Conservation (phyloP, 2,329 filamentous ascomycete species). For the Rutstroemia sp. region DNA sequence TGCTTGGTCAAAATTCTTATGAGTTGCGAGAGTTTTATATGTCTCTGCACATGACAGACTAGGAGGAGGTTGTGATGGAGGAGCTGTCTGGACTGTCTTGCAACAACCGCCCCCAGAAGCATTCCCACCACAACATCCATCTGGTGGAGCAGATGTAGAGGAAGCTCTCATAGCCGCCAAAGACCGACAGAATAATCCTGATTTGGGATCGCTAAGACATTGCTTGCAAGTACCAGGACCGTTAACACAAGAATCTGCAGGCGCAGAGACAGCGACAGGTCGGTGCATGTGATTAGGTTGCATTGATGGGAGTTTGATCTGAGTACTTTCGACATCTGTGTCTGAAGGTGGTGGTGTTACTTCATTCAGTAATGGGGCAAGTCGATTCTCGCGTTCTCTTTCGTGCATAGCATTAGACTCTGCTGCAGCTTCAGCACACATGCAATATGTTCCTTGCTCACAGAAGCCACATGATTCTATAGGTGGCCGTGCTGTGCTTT, state of each 20-base stretch:
- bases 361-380: constrained; percentile 40
- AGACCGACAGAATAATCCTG: constrained; percentile 75
- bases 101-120: constrained; percentile 57
- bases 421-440: constrained; percentile 60
- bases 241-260: constrained; percentile 34
- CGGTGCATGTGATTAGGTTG: constrained; percentile 29
- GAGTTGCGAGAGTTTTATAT: constrained; percentile 70
- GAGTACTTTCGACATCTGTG: constrained; percentile 47
- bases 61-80: constrained; percentile 24
- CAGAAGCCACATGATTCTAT: constrained; percentile 77
- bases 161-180: constrained; percentile 53
- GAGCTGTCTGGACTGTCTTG: constrained; percentile 31
- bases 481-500: constrained; percentile 26
- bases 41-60: constrained; percentile 69
- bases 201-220: constrained; percentile 69
- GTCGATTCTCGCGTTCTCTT: constrained; percentile 24
- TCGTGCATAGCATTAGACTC: constrained; percentile 28
- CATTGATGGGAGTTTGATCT: constrained; percentile 50
- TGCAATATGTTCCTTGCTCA: constrained; percentile 72
- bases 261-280: constrained; percentile 15
- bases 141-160: constrained; percentile 28
- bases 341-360: constrained; percentile 46
- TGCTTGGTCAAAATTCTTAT: constrained; percentile 67
- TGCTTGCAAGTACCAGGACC: constrained; percentile 75
- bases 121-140: constrained; percentile 57